Conservation (phyloP, 2,329 filamentous ascomycete species). For the Aspergillus udagawae region DNA sequence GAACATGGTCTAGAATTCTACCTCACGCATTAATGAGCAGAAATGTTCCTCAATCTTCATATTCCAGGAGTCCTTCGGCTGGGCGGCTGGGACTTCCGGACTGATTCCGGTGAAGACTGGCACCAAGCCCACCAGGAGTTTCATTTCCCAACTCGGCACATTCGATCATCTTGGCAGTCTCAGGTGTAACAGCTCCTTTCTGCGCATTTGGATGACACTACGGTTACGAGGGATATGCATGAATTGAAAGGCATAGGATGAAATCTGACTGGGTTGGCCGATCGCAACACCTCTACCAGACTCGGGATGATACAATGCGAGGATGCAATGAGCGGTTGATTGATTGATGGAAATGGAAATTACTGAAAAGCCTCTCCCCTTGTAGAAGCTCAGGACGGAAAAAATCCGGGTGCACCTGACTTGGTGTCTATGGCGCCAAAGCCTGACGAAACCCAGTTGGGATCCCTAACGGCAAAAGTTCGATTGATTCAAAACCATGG, state of each 20-base stretch:
- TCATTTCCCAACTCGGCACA: neutral
- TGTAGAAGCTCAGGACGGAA: neutral
- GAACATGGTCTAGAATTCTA: neutral
- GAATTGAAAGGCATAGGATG: too few species aligned
- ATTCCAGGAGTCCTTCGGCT: neutral
- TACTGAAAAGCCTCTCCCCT: neutral
- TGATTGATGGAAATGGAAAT: neutral
- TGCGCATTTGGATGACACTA: too few species aligned
- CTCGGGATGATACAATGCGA: neutral
- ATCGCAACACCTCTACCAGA: neutral
- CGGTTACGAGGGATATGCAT: too few species aligned
- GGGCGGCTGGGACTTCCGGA: neutral
- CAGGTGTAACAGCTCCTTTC: neutral
- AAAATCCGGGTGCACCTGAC: neutral
- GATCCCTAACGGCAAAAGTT: neutral
- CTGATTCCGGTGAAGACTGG: too few species aligned
- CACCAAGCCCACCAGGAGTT: neutral
- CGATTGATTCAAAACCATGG: neutral
- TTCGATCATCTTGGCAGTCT: neutral
- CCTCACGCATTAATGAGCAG: neutral
- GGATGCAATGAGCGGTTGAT: neutral
- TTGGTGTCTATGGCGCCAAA: neutral
- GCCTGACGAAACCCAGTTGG: neutral
- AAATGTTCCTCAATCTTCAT: neutral
- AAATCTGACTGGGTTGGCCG: too few species aligned